Conservation (phyloP, 2,329 filamentous ascomycete species). For the Clonostachys sp. region DNA sequence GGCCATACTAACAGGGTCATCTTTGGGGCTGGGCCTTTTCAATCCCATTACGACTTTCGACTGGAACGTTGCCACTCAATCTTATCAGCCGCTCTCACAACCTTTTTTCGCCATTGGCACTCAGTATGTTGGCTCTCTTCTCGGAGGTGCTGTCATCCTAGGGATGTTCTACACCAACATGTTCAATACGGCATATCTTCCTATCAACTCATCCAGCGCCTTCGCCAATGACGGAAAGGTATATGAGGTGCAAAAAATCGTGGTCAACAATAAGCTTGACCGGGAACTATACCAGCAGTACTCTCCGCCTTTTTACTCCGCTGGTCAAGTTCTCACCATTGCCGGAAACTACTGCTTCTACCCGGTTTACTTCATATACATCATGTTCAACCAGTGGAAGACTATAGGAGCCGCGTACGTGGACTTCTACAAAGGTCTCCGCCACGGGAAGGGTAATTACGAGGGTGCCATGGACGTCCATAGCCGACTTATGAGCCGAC, state of each 20-base stretch:
- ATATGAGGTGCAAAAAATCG: conserved; percentile 29
- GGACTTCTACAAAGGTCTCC: too few species aligned
- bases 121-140: conserved; percentile 18
- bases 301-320: conserved; percentile 33
- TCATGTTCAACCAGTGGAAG: conserved; percentile 30
- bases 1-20: conserved; percentile 27
- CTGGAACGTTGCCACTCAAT: conserved; percentile 28
- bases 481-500: conserved; percentile 38
- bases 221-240: conserved; percentile 29
- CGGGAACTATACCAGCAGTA: conserved; percentile 29
- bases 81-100: conserved; percentile 27
- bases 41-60: conserved; percentile 36
- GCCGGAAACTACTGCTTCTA: conserved; percentile 33
- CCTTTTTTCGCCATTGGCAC: conserved; percentile 30
- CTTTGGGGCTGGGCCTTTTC: conserved; percentile 32
- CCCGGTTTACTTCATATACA: conserved; percentile 35
- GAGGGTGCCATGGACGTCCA: conserved; percentile 27
- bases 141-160: conserved; percentile 19
- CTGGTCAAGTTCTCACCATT: conserved; percentile 28
- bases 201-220: conserved; percentile 31
- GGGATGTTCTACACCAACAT: conserved; percentile 23
- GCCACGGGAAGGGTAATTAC: too few species aligned
- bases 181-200: conserved; percentile 29
- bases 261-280: conserved; percentile 28
- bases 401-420: conserved; percentile 18